Base-by-base conservation (phyloP, 2,329 filamentous ascomycete species). In the Trichoderma sp. region DNA sequence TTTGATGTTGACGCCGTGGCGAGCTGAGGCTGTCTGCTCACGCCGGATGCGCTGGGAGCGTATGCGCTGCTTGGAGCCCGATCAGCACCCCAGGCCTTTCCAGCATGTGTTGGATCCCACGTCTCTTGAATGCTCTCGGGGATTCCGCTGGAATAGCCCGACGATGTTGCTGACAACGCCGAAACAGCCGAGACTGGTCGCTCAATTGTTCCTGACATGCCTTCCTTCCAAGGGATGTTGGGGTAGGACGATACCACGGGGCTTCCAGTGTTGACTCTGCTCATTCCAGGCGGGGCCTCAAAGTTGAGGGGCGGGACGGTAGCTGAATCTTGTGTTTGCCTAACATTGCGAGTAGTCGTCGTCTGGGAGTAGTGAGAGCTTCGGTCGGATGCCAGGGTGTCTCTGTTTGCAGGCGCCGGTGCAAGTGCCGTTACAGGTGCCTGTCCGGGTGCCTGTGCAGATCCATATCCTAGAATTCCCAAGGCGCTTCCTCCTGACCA, bases 401-500 rank as follows among this genome's bases (percentile, higher is more conserved):
- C 81, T 74, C 86, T 80, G 77, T 85, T 83, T 43, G 82, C 78
- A 15, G 67, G 21, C 24, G 32, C 64, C 18, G 26, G 64, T 28
- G 51, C 32, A 12, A 28, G 34, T 30, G 47, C 26, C 18, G 63
- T 28, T 34, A 21, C 63, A 7, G 28, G 18, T 30, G 64, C 24
- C 34, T 58, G 64, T 58, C 6, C 51, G 7, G 47, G 24, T 21
- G 64, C 12, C 78, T 85, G 83, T 43, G 83, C 77, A 21, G 67
- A 30, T 15, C 87, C 88, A 67, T 90, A 87, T 15, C 89, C 90
- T 8, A 92, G 83, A 28, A 91, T 87, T 76, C 91, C 91, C 71
- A 91, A 82, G 8, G 90, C 87, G 75, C 91, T 92, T 68, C 91
- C 92, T 65, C 91, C 91, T 15, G 91, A 92, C 88, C 92, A 94